These are phyloP conservation scores for Lineolata rhizophorae DNA, from an alignment of 495 filamentous ascomycete species.

Conservation along the genomic window DNA sequence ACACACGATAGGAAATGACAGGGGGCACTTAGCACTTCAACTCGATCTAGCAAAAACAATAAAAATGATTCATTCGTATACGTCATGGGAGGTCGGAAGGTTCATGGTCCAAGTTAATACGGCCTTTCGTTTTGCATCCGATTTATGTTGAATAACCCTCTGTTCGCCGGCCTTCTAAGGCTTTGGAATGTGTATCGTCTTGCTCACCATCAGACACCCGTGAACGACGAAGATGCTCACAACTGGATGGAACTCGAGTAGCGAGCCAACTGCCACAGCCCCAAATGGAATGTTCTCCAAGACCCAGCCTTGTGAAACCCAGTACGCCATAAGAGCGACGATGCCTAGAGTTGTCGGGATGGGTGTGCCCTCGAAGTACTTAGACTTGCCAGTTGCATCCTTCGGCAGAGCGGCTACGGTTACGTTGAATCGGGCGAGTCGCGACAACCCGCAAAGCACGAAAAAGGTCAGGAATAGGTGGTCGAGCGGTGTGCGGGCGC, in stretches of 20 bases:
- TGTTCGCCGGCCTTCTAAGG: no score
- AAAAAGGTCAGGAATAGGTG: slow-evolving; percentile 73
- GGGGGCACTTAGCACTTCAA: no score
- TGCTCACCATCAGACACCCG: slow-evolving; percentile 85
- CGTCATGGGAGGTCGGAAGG: no score
- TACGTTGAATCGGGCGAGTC: slow-evolving; percentile 92
- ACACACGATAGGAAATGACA: no score
- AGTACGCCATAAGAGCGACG: slow-evolving; percentile 70
- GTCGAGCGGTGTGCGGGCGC: slow-evolving; percentile 68
- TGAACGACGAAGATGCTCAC: slow-evolving; percentile 61
- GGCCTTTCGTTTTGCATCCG: no score
- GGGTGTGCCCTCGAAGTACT: slow-evolving; percentile 91
- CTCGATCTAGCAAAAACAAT: no score
- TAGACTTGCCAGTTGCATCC: slow-evolving; percentile 71
- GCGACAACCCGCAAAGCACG: slow-evolving; percentile 84
- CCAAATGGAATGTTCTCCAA: slow-evolving; percentile 56
- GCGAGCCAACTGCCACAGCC: slow-evolving; percentile 35
- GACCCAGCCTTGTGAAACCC: slow-evolving; percentile 62
- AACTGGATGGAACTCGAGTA: slow-evolving; percentile 72
- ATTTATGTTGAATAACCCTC: no score
- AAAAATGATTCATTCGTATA: no score
- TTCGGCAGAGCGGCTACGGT: slow-evolving; percentile 75
- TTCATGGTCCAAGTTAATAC: no score
- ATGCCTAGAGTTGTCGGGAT: slow-evolving; percentile 77
- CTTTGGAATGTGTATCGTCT: slow-evolving; percentile 91